phyloP scores from a whole-genome alignment of 176 grass and related monocot species.

The Poa pratensis region DNA sequence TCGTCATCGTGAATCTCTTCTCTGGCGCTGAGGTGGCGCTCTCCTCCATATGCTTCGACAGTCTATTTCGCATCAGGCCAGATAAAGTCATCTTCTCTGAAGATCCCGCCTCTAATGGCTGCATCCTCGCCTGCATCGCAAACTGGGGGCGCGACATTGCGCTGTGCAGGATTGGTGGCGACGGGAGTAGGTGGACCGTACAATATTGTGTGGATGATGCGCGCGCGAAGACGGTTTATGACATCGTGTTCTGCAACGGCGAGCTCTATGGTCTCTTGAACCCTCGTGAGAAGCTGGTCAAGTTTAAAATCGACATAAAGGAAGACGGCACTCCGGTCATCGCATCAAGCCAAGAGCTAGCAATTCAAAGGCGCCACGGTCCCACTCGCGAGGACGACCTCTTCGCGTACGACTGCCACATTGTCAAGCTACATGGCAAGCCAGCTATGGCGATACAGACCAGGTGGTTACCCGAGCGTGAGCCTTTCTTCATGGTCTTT shows the following conservation, averaged over 20 bases:
- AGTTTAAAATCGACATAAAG: neutral
- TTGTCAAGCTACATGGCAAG: neutral
- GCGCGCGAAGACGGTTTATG: neutral
- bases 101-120: neutral
- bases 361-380: neutral
- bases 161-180: neutral
- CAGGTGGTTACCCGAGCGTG: neutral
- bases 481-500: neutral
- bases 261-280: neutral
- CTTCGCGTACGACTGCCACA: no score
- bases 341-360: neutral
- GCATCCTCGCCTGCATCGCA: neutral
- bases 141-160: neutral
- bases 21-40: neutral
- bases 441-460: neutral
- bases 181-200: neutral
- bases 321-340: neutral
- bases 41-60: neutral
- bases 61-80: neutral
- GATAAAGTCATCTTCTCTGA: neutral
- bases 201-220: neutral
- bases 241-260: neutral
- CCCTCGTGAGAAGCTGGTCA: neutral
- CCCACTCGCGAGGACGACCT: neutral
- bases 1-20: neutral